Evolutionary conservation across 805 yeast species (phyloP).

Genomic region (Yamadazyma kitorensis): DNA sequence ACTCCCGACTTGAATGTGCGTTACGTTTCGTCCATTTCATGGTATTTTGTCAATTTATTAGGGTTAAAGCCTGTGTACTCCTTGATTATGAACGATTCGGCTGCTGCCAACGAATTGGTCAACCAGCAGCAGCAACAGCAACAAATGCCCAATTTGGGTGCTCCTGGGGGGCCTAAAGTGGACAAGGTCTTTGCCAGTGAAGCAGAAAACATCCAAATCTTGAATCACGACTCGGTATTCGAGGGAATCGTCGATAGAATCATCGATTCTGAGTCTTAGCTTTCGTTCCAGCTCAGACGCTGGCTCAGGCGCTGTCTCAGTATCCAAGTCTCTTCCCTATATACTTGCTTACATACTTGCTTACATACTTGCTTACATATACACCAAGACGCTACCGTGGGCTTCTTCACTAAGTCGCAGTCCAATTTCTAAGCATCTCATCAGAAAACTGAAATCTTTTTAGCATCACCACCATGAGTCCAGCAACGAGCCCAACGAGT

Average conservation of each 20-base stretch:
- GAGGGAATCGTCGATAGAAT: constrained; percentile 64
- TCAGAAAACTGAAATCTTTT: no score
- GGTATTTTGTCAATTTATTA: constrained; percentile 88
- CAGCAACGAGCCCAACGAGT: no score
- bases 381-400: no score
- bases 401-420: no score
- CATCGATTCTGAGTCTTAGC: constrained; percentile 6
- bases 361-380: no score
- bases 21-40: constrained; percentile 91
- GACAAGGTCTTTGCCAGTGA: constrained; percentile 64
- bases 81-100: constrained; percentile 56
- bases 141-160: constrained; percentile 38
- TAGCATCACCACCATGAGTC: no score
- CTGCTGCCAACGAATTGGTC: constrained; percentile 44
- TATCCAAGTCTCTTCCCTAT: no score
- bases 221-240: constrained; percentile 49
- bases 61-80: constrained; percentile 82
- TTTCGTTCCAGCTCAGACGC: no score
- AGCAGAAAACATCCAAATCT: constrained; percentile 71
- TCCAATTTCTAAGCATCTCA: no score
- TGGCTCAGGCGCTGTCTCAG: no score
- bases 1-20: constrained; percentile 85
- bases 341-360: no score
- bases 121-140: constrained; percentile 40
- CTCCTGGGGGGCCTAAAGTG: constrained; percentile 62